Evolutionary conservation across 495 filamentous ascomycete genomes (phyloP), one percentile per base, ranked within the genome.

Genomic region (Emericellopsis terricola): DNA sequence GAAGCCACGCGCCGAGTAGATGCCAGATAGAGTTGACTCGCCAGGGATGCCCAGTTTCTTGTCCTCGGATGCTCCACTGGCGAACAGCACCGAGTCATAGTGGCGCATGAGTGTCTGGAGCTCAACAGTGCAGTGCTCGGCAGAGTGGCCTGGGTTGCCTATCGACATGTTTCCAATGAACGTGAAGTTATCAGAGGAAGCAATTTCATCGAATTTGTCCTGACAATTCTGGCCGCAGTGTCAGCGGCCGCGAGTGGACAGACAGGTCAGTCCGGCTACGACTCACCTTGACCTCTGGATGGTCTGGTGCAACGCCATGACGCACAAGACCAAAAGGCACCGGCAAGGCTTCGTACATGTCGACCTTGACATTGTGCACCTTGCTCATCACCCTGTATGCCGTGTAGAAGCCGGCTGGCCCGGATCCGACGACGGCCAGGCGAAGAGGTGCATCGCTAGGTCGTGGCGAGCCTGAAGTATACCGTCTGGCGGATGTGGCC

Each of bases 231-330:
- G 43, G 6, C 34, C 6, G 21, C n/a, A 17, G 14, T 38, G 37
- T 34, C 5, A 31, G 8, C 2, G 17, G 23, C 8, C 29, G 10
- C 32, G 14, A 29, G 11, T 37, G 14, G 23, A 35, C 10, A 7
- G 15, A 8, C 8, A 7, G 16, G 24, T 34, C 3, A 13, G 15
- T 14, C n/a, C n/a, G n/a, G n/a, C n/a, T n/a, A n/a, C n/a, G n/a
- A n/a, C n/a, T 32, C 18, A 89, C 86, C 73, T 97, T 97, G 28
- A 96, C 89, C 59, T 96, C 86, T 10, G 89, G 86, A 53, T 97
- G 89, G 50, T 97, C 89, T 6, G 89, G 89, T 8, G 89, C 91
- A 32, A 97, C 89, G 10, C 89, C 89, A 48, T 84, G 94, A 33
- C 89, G 64, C 11, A 87, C 83, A 32, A 97, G 64, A 2, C 89